phyloP scores from a whole-genome alignment of 208 protist genomes.

The Crithidia bombi region DNA sequence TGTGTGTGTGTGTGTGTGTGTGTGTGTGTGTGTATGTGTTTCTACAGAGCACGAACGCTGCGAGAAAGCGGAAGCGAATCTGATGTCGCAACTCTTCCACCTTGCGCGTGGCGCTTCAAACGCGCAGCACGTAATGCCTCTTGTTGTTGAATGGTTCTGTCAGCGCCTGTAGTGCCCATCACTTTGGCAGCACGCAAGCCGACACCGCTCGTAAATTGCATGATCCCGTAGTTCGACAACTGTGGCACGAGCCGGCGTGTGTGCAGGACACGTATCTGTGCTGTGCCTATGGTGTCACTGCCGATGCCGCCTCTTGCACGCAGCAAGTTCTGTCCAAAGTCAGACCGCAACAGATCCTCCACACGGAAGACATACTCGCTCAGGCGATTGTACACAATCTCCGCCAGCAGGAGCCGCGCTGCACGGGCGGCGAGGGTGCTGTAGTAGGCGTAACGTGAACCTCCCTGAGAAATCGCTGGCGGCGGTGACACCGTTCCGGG shows the following conservation, averaged over 20 bases:
- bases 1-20: too few species aligned
- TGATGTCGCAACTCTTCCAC: too few species aligned
- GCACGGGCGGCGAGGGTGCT: slow-evolving; percentile 55
- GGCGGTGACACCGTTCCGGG: slow-evolving; percentile 42
- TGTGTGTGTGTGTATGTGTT: too few species aligned
- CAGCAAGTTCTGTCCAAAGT: slow-evolving; percentile 3
- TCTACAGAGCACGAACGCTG: too few species aligned
- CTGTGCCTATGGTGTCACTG: not conserved
- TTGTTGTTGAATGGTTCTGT: not conserved
- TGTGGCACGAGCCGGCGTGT: slow-evolving; percentile 9
- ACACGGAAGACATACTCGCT: slow-evolving; percentile 68
- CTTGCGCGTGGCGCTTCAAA: not conserved
- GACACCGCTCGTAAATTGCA: slow-evolving; percentile 11
- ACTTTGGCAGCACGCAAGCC: slow-evolving; percentile 17
- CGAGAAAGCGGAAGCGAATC: too few species aligned
- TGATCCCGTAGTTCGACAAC: slow-evolving; percentile 20
- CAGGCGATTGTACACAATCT: slow-evolving; percentile 53
- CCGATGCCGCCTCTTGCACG: not conserved
- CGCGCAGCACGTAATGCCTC: slow-evolving; percentile 4
- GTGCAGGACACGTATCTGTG: slow-evolving; percentile 1
- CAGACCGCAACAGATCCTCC: slow-evolving; percentile 47
- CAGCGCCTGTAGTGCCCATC: slow-evolving; percentile 1
- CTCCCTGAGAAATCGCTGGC: slow-evolving; percentile 9
- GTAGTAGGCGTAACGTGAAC: slow-evolving; percentile 24
- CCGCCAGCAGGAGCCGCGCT: slow-evolving; percentile 51